Base-by-base conservation (phyloP, 1,139 yeast species). In the Protomyces inouyei region DNA sequence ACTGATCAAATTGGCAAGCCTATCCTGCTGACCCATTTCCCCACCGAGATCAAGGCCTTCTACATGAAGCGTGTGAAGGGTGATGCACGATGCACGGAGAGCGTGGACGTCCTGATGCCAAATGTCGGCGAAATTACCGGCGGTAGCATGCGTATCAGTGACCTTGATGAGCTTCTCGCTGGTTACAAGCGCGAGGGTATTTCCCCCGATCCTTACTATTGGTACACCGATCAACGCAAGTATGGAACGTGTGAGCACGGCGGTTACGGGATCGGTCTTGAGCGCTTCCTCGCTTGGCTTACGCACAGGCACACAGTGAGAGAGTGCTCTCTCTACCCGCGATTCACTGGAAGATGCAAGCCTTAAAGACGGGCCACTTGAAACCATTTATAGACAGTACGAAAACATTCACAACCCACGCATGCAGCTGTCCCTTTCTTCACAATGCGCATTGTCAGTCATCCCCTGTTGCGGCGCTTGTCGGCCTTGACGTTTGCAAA, bases 221-320 rank as follows among this genome's bases (percentile, higher is more conserved):
- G 98, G 98, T 93, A 89, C 79, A 84, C 85, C 68, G 98, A 93
- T 76, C 95, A 87, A 79, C 86, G 98, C 79, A 87, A 87, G 78
- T 92, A 95, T 78, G 99, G 99, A 76, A 87, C 98, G 32, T 89
- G 90, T 78, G 97, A 97, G 57, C 98, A 93, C 75, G 99, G 99
- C 77, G 99, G 99, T 70, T 93, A 93, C 79, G 99, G 99, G 73
- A 79, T 93, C 70, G 99, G 99, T 70, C 89, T 97, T 60, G 99
- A 93, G 80, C 88, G 99, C 79, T 89, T 93, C 73, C 82, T 93
- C 71, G 98, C 98, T 46, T 93, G 98, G 98, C 83, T 93, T 75
- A 91, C 97, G 80, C 87, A 92, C 83, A 84, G 98, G 78, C 93
- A 85, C 81, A 95, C 98, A 48, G 68, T 65, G 18, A 63, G 66